Evolutionary conservation across 2,329 filamentous ascomycete species (phyloP), one percentile per base, ranked within the genome.

Genomic region (Penicillium carneum): DNA sequence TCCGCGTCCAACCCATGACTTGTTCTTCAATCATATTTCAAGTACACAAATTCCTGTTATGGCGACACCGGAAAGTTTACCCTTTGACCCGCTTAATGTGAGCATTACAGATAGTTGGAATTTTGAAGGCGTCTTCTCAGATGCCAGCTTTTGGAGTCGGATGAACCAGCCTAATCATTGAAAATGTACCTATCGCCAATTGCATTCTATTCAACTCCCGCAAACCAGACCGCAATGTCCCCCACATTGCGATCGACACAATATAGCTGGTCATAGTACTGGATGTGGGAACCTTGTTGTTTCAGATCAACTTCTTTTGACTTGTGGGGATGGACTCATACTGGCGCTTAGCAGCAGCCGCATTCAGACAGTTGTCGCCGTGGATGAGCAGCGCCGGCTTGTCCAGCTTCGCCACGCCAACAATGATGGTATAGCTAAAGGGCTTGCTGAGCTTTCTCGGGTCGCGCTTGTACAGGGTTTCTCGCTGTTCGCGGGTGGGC

Each of bases 291-390:
- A 71, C 63, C 29, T 73, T 69, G 47, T 73, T 68, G 36, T 73
- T 64, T 71, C 71, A 73, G 26, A 74, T 69, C 54, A 73, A 55
- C 62, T 72, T 73, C 49, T 74, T 74, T 43, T 68, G 61, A 41
- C 45, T 49, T 11, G 70, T 68, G 7, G 47, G 47, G 38, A 50
- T 50, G 2, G 33, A 50, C 33, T 50, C 47, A 12, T 50, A 50
- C 18, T 50, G 33, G 16, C 47, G 33, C 33, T 50, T 72, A 12
- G 71, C 71, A 47, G 72, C 69, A 10, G 71, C 58, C 20, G 65
- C 68, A 65, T 73, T 72, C 72, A 74, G 72, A 38, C 70, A 74
- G 52, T 74, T 74, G 42, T 74, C 68, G 5, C 70, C 72, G 38
- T 74, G 70, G 43, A 73, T 73, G 11, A 74, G 23, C 49, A 73